Percentiles rank a stretch among this genome's conserved stretches.
These are phyloP conservation scores for Quercus aquifolioides DNA, from an alignment of 306 rosid genomes.

Conservation along the genomic window DNA sequence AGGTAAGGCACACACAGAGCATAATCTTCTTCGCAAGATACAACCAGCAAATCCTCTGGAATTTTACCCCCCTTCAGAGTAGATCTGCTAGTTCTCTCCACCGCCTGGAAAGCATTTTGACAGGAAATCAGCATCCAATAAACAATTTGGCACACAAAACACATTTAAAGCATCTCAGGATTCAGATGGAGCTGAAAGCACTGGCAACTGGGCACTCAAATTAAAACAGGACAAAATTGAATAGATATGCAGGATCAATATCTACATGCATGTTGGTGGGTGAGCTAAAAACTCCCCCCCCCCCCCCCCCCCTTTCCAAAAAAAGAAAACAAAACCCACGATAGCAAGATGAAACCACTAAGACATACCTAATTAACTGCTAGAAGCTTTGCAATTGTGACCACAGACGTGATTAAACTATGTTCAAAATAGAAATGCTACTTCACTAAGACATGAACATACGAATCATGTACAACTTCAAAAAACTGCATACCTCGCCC, in stretches of 20 bases:
- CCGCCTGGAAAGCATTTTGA: conserved; percentile 38
- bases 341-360: not conserved
- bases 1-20: conserved; percentile 68
- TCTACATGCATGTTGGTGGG: no score
- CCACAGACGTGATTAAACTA: not conserved
- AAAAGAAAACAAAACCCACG: not conserved
- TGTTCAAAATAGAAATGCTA: not conserved
- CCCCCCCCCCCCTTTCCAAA: no score
- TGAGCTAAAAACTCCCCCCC: no score
- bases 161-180: not conserved
- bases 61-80: conserved; percentile 44
- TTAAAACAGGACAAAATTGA: not conserved
- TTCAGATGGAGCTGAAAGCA: conserved; percentile 17
- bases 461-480: conserved; percentile 1
- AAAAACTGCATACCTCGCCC: conserved; percentile 62
- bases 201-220: conserved; percentile 5
- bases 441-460: not conserved
- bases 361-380: not conserved
- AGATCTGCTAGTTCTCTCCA: conserved; percentile 69
- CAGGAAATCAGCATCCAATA: not conserved
- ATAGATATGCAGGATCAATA: no score
- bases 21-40: conserved; percentile 91
- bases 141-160: not conserved
- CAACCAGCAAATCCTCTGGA: conserved; percentile 71
- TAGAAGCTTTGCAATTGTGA: not conserved